Percentiles rank a stretch among this genome's conserved stretches.
Conservation (phyloP, 768 basidiomycete species). For the Amanita subjunquillea region DNA sequence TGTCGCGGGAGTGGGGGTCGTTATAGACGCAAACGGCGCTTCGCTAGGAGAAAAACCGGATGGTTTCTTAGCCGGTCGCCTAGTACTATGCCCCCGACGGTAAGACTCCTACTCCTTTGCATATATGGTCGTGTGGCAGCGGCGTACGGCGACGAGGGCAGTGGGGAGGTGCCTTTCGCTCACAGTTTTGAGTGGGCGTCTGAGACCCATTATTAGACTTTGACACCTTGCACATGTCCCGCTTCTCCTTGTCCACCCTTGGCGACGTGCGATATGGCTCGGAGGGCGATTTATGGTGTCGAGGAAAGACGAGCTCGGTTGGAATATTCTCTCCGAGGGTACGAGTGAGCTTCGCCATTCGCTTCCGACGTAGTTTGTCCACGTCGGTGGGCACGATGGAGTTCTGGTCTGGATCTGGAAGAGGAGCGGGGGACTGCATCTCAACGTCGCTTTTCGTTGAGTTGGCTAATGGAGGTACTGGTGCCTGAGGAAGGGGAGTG, state of each 20-base stretch:
- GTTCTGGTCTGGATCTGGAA: neutral
- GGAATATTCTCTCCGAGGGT: conserved; percentile 45
- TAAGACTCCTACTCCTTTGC: neutral
- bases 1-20: too few relatives aligned
- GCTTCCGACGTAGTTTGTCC: conserved; percentile 15
- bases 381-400: neutral
- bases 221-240: neutral
- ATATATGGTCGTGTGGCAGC: neutral
- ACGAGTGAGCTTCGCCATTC: conserved; percentile 40
- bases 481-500: neutral
- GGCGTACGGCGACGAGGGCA: neutral
- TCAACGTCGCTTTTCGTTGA: neutral
- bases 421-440: neutral
- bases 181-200: neutral
- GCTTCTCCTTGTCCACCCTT: neutral
- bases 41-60: neutral
- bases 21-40: neutral
- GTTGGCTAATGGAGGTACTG: neutral
- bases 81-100: neutral
- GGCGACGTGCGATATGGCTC: neutral
- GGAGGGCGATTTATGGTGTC: neutral
- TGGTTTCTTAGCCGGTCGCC: neutral
- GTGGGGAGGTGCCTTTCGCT: neutral
- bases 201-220: neutral
- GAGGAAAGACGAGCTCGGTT: conserved; percentile 30